Evolutionary conservation across 306 rosid species (phyloP), one percentile per base, ranked within the genome.

Genomic region (Argentina anserina): DNA sequence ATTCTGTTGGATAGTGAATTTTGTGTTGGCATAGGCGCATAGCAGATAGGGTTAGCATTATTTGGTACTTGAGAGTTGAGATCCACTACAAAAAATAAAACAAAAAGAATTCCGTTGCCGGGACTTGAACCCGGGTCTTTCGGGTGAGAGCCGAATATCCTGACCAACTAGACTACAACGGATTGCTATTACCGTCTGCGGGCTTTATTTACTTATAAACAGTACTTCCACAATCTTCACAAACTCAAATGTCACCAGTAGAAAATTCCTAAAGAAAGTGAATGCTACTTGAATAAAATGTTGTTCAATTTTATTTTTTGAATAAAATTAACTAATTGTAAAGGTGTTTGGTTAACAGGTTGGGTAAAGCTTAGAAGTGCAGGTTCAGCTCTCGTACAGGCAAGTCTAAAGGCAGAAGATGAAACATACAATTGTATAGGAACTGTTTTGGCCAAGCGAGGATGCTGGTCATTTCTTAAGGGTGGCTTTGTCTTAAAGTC

Each of bases 401-500:
- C 96, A 33, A 88, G 83, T 61, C 79, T 93, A 0, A 71, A 76
- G 73, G 76, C 87, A 9, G 90, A 84, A 62, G 67, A 75, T 11
- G 81, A 83, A 3, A 74, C 77, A 9, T 66, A 76, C 62, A 29
- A 67, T 20, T 91, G 97, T 72, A 84, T 93, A 29, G 98, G 95
- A 8, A 86, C 92, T 21, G 94, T 88, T 71, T 79, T 82, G 23
- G 94, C 97, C 28, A 91, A 78, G 78, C n/a, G 11, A 62, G 91
- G 91, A 64, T 93, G 97, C 75, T 93, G 98, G 97, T 93, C 98
- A 45, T 91, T 93, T 70, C 96, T 93, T 29, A 93, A 93, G 79
- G 98, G 98, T 49, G 98, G 98, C n/a, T 93, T 91, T 83, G 75
- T 87, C 62, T 75, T 86, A 0, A 29, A 69, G 23, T 79, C 72